Evolutionary conservation across 345 rosid species (phyloP).

Genomic region (Moricandia arvensis): DNA sequence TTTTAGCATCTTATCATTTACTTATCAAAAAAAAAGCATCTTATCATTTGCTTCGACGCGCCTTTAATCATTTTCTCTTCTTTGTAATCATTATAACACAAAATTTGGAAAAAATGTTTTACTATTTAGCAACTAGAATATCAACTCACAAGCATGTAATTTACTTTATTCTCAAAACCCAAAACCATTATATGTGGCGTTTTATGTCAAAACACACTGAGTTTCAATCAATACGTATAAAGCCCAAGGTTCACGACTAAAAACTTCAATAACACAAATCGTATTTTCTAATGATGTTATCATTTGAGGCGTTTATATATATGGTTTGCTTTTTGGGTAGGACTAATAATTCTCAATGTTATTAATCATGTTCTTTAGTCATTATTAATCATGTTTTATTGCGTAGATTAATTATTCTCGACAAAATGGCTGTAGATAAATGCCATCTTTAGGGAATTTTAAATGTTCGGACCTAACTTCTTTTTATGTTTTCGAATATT

Average conservation of each 20-base stretch:
- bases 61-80: constrained; percentile 16
- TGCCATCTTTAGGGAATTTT: constrained; percentile 17
- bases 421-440: constrained; percentile 25
- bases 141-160: too few species aligned
- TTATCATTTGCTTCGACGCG: constrained; percentile 18
- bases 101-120: background rate
- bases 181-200: too few species aligned
- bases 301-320: too few species aligned
- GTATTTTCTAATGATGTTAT: too few species aligned
- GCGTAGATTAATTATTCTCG: constrained; percentile 27
- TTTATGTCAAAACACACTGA: too few species aligned
- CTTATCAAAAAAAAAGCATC: too few species aligned
- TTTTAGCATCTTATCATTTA: too few species aligned
- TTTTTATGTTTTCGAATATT: background rate
- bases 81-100: constrained; percentile 19
- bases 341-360: constrained; percentile 2
- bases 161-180: too few species aligned
- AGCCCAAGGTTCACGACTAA: too few species aligned
- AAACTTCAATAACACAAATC: too few species aligned
- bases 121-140: background rate
- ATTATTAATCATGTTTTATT: too few species aligned
- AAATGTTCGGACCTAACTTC: constrained; percentile 28
- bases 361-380: constrained; percentile 24
- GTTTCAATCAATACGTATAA: too few species aligned
- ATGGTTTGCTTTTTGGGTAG: constrained; percentile 5